Evolutionary conservation across 2,329 filamentous ascomycete species (phyloP).

Genomic region (Curvularia eragrostidis): DNA sequence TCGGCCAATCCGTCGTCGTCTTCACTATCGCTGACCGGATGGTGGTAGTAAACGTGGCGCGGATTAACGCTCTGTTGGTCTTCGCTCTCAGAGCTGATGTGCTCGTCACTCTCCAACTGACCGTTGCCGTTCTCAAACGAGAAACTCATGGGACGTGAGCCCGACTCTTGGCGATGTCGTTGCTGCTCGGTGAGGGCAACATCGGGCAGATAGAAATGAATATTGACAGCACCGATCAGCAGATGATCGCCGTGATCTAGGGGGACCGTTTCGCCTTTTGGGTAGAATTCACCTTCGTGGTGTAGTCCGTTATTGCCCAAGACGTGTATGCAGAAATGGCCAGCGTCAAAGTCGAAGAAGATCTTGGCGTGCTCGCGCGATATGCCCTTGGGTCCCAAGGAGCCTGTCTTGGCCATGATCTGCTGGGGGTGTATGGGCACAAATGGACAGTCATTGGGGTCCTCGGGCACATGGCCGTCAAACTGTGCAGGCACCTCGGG

Average conservation of each 20-base stretch:
- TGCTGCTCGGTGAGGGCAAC: slow-evolving; percentile 57
- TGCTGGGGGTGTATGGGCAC: slow-evolving; percentile 73
- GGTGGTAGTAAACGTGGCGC: slow-evolving; percentile 43
- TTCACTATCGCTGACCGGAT: slow-evolving; percentile 36
- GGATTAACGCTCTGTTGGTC: slow-evolving; percentile 44
- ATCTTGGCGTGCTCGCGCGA: slow-evolving; percentile 78
- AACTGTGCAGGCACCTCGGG: slow-evolving; percentile 57
- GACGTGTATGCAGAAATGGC: slow-evolving; percentile 70
- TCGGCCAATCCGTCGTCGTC: slow-evolving; percentile 37
- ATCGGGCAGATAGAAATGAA: slow-evolving; percentile 71
- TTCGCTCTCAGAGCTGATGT: slow-evolving; percentile 42
- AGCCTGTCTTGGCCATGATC: slow-evolving; percentile 49
- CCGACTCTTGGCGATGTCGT: slow-evolving; percentile 58
- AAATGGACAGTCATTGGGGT: slow-evolving; percentile 68
- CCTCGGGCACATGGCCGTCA: slow-evolving; percentile 63
- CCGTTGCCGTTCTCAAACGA: slow-evolving; percentile 71
- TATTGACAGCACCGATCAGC: slow-evolving; percentile 73
- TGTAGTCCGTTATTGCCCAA: slow-evolving; percentile 71
- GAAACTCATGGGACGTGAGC: slow-evolving; percentile 70
- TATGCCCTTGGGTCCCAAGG: slow-evolving; percentile 73
- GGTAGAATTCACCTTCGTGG: slow-evolving; percentile 37
- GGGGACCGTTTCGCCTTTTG: slow-evolving; percentile 42
- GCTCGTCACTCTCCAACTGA: slow-evolving; percentile 60
- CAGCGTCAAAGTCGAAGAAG: slow-evolving; percentile 68
- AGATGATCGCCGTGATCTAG: slow-evolving; percentile 71